phyloP scores from a whole-genome alignment of 1,139 yeast species.

The Yarrowia galli region DNA sequence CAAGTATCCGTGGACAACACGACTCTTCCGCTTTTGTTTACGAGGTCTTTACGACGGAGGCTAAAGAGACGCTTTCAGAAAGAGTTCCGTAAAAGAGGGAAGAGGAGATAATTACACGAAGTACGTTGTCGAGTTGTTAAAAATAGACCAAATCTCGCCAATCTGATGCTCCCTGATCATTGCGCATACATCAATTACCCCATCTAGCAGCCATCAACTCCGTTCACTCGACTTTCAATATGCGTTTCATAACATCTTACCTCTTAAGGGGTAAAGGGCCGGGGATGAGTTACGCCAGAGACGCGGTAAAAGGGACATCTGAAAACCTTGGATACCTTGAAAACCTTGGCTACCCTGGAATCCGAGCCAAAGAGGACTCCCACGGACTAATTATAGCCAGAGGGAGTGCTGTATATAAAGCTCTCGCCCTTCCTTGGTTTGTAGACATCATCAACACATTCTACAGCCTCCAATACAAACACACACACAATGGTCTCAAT shows the following conservation, averaged over 20 bases:
- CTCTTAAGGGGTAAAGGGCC: slow-evolving; percentile 15
- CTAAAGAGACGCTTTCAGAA: neutral
- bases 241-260: slow-evolving; percentile 16
- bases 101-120: neutral
- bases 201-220: neutral
- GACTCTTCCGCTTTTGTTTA: neutral
- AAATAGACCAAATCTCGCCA: neutral
- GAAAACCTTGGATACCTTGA: neutral
- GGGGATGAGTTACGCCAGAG: slow-evolving; percentile 3
- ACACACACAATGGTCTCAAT: slow-evolving; percentile 9
- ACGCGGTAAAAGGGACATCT: slow-evolving; percentile 8
- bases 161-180: neutral
- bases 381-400: neutral
- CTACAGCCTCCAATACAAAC: neutral
- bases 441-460: neutral
- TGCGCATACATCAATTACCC: neutral
- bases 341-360: neutral
- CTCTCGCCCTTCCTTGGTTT: neutral
- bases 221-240: neutral
- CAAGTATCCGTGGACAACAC: neutral
- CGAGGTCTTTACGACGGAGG: neutral
- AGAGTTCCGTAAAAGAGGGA: neutral
- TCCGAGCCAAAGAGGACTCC: neutral
- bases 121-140: neutral
- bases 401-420: neutral